Percentiles rank a stretch among this genome's conserved stretches.
Conservation (phyloP, 805 yeast species). For the Starmerella etchellsii region DNA sequence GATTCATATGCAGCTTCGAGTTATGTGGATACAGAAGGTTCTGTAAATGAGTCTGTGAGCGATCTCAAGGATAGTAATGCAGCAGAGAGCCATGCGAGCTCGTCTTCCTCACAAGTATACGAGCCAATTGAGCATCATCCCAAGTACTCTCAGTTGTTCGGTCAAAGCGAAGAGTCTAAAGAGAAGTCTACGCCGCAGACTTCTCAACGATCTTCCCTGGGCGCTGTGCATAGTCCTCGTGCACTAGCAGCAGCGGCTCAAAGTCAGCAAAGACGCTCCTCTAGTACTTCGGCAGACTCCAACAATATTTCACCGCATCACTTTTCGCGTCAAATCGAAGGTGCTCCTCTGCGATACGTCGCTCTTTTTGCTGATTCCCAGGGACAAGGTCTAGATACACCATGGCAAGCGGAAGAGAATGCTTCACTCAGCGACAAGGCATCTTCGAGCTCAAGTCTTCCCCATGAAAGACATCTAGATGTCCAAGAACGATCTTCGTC, state of each 20-base stretch:
- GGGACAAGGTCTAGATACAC: background rate
- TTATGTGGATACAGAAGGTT: too few species aligned
- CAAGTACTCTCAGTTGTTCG: too few species aligned
- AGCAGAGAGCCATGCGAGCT: too few species aligned
- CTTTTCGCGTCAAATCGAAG: background rate
- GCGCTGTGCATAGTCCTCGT: conserved; percentile 8
- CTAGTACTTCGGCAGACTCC: too few species aligned
- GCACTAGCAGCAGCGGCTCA: conserved; percentile 8
- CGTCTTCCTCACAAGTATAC: too few species aligned
- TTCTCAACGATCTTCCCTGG: background rate
- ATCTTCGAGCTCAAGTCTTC: background rate
- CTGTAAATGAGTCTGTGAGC: too few species aligned
- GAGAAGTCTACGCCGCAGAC: too few species aligned
- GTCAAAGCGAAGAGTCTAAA: too few species aligned
- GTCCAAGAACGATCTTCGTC: background rate
- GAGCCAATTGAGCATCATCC: too few species aligned
- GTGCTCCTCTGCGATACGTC: background rate
- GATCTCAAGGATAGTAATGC: too few species aligned
- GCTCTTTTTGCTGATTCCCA: conserved; percentile 2
- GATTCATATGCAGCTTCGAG: too few species aligned
- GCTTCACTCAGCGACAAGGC: background rate
- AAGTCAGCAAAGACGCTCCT: background rate
- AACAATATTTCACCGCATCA: too few species aligned
- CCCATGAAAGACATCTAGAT: background rate
- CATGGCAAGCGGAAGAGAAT: conserved; percentile 1